phyloP scores from a whole-genome alignment of 2,329 filamentous ascomycete species.

The Zymoseptoria pseudotritici region DNA sequence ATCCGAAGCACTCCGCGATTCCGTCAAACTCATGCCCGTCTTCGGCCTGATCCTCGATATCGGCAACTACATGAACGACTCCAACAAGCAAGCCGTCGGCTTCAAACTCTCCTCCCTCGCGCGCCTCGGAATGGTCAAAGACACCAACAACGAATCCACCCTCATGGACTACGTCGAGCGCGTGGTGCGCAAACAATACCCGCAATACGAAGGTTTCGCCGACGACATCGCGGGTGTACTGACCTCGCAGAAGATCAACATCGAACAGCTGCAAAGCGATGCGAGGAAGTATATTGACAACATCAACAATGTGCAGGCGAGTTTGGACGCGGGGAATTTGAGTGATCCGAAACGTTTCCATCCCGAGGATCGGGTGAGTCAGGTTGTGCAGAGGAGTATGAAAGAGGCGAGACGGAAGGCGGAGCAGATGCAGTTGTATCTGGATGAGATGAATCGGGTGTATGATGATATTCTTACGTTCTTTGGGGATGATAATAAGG shows the following conservation, averaged over 20 bases:
- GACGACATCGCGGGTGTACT: constrained; percentile 78
- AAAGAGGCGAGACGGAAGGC: constrained; percentile 94
- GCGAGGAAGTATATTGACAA: constrained; percentile 91
- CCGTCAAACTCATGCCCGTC: constrained; percentile 90
- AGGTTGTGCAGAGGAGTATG: constrained; percentile 88
- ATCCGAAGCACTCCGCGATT: constrained; percentile 83
- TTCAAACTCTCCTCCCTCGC: constrained; percentile 96
- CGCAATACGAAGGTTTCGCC: constrained; percentile 85
- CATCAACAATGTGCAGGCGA: constrained; percentile 86
- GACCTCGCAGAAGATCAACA: constrained; percentile 79
- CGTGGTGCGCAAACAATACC: constrained; percentile 92
- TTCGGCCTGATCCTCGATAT: constrained; percentile 94
- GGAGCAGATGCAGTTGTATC: constrained; percentile 86
- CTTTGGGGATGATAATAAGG: constrained; percentile 86
- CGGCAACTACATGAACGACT: constrained; percentile 99
- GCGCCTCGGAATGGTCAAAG: constrained; percentile 93
- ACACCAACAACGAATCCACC: constrained; percentile 96
- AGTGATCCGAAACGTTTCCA: constrained; percentile 98
- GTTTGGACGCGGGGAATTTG: constrained; percentile 85
- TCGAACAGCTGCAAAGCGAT: constrained; percentile 82
- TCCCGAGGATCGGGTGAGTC: constrained; percentile 87
- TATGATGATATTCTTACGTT: constrained; percentile 96
- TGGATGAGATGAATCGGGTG: constrained; percentile 84
- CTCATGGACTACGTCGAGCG: constrained; percentile 93
- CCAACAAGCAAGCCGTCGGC: constrained; percentile 93